Evolutionary conservation across 192 early-diverging fungal species (phyloP), one percentile per base, ranked within the genome.

Genomic region (Mortierella antarctica): DNA sequence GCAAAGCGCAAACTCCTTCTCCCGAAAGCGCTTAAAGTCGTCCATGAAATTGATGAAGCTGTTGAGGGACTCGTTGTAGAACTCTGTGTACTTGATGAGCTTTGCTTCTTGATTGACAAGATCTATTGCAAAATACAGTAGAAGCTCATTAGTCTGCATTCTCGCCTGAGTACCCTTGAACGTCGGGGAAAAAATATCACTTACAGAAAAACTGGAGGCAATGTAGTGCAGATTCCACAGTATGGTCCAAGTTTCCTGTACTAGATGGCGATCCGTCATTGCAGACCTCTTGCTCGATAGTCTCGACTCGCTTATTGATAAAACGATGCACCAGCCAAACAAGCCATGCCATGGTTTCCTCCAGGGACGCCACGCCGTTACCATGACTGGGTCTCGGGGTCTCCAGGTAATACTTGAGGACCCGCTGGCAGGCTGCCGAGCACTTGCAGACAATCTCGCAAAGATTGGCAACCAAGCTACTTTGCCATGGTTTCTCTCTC

Each of bases 31-130:
- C 44, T 92, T 90, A 50, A 91, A 93, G 46, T 94, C 93, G 21
- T 94, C 93, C 72, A 91, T 92, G 56, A 92, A 92, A 49, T 94
- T 92, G 18, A 93, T 84, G 23, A 90, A 87, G 41, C 89, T 88
- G 65, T 94, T 94, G 23, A 94, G 74, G 0, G 87, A 82, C 47
- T 86, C 87, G 68, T 92, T 94, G 84, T 94, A 94, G 64, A 94
- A 94, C 13, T 83, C 86, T 14, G 88, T 82, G 49, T 90, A 92
- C 8, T 88, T 71, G 47, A 91, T 84, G 44, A 91, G 58, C n/a
- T 75, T 60, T 23, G 83, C 80, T 15, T 86, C 65, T 66, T 90
- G 86, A 75, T 94, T 94, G 55, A 90, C 69, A 48, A 84, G 83
- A 83, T 92, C 91, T 86, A 84, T 60, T 21, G 79, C 57, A 21